These are phyloP conservation scores for Aspergillus fijiensis DNA, from an alignment of 2,329 filamentous ascomycete species.

Conservation along the genomic window DNA sequence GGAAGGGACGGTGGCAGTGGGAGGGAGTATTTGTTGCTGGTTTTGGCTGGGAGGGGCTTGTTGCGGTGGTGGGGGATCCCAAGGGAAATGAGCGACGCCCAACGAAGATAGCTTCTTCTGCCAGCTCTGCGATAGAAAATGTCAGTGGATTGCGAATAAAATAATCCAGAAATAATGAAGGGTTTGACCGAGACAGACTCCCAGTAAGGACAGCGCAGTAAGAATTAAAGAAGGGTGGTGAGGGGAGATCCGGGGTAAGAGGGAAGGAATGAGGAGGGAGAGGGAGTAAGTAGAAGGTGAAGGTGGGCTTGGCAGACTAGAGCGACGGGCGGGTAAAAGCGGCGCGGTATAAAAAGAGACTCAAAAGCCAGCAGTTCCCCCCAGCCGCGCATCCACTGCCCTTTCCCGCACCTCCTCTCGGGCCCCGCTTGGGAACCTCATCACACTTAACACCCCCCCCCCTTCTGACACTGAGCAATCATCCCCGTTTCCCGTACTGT, in stretches of 20 bases:
- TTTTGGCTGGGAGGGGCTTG: constrained; percentile 47
- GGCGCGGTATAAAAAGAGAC: constrained; percentile 43
- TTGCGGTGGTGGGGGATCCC: constrained; percentile 79
- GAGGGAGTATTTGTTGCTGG: constrained; percentile 40
- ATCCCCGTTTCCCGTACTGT: not conserved
- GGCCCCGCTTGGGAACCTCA: constrained; percentile 30
- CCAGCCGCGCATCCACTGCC: constrained; percentile 29
- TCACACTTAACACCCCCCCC: constrained; percentile 1
- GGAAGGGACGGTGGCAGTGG: constrained; percentile 43
- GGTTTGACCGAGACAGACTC: not conserved
- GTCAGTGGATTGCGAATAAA: constrained; percentile 8
- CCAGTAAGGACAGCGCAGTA: not conserved
- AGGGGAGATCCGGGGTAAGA: constrained; percentile 4
- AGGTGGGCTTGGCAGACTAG: constrained; percentile 22
- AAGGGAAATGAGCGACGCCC: constrained; percentile 84
- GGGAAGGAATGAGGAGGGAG: constrained; percentile 12
- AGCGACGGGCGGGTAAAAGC: constrained; percentile 29
- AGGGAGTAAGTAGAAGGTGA: constrained; percentile 8
- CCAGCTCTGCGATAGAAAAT: constrained; percentile 67
- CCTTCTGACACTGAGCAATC: not conserved
- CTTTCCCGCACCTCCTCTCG: constrained; percentile 34
- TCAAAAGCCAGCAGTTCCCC: constrained; percentile 41
- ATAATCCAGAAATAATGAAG: no score
- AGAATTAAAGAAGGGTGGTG: not conserved
- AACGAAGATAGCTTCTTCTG: constrained; percentile 84